phyloP scores from a whole-genome alignment of 2,329 filamentous ascomycete genomes.

The Talaromyces rugulosus region DNA sequence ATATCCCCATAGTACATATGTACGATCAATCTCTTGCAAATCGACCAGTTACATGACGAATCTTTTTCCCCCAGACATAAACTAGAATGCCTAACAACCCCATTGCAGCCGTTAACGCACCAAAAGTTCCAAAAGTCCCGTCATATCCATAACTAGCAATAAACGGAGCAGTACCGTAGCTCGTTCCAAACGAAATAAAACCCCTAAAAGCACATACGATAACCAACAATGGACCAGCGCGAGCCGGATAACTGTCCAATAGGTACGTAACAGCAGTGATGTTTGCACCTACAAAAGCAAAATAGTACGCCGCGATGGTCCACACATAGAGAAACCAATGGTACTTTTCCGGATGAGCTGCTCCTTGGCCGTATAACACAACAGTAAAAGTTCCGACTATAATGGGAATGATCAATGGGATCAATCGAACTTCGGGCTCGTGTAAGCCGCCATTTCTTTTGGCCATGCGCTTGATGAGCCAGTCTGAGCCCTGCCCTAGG shows the following conservation, averaged over 20 bases:
- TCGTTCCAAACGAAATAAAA: constrained; percentile 43
- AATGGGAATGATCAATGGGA: constrained; percentile 33
- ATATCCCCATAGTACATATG: too few species aligned
- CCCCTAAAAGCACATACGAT: constrained; percentile 46
- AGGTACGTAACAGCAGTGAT: constrained; percentile 44
- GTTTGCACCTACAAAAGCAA: constrained; percentile 34
- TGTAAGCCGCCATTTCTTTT: constrained; percentile 36
- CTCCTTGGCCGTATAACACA: constrained; percentile 37
- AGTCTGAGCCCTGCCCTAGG: constrained; percentile 38
- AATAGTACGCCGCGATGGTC: constrained; percentile 14
- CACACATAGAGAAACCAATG: constrained; percentile 8
- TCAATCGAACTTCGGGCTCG: constrained; percentile 37
- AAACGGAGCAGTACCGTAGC: constrained; percentile 33
- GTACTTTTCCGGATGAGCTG: constrained; percentile 25
- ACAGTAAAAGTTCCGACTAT: constrained; percentile 35
- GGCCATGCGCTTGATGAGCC: constrained; percentile 32
- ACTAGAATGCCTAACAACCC: constrained; percentile 26
- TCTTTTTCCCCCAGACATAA: constrained; percentile 29
- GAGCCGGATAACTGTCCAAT: constrained; percentile 42
- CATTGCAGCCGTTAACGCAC: constrained; percentile 26
- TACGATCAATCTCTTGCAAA: constrained; percentile 19
- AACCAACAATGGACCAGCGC: constrained; percentile 40
- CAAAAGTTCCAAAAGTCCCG: constrained; percentile 29
- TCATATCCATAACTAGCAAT: constrained; percentile 26
- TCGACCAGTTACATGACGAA: constrained; percentile 22